Evolutionary conservation across 768 basidiomycete genomes (phyloP).

Genomic region (Lactarius pseudohatsudake): DNA sequence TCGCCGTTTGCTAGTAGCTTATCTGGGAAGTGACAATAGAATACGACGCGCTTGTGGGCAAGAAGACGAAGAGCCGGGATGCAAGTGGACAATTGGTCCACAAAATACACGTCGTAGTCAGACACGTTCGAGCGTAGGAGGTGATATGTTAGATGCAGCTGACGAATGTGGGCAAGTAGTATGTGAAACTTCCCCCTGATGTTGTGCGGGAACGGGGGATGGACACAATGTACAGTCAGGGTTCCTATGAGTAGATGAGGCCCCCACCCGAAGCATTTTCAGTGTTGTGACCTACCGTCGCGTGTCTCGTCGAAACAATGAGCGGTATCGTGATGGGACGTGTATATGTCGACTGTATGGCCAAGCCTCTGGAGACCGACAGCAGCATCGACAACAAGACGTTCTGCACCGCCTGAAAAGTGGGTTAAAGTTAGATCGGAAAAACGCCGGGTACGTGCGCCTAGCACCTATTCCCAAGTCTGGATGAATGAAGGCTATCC

Average conservation of each 20-base stretch:
- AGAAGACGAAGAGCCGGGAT: slow-evolving; percentile 76
- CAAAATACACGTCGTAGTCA: slow-evolving; percentile 82
- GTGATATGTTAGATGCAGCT: slow-evolving; percentile 74
- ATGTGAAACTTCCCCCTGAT: slow-evolving; percentile 83
- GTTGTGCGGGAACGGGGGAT: slow-evolving; percentile 78
- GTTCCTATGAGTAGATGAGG: slow-evolving; percentile 45
- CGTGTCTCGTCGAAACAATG: slow-evolving; percentile 94
- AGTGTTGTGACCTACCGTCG: slow-evolving; percentile 57
- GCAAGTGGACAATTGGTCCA: slow-evolving; percentile 94
- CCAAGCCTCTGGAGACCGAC: slow-evolving; percentile 82
- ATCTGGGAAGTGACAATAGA: slow-evolving; percentile 98
- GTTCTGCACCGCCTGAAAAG: slow-evolving; percentile 84
- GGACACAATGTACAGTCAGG: slow-evolving; percentile 57
- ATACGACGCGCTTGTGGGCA: slow-evolving; percentile 78
- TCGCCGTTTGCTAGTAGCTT: slow-evolving; percentile 80
- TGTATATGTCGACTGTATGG: slow-evolving; percentile 86
- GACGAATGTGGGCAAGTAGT: slow-evolving; percentile 83
- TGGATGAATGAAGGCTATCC: slow-evolving; percentile 87
- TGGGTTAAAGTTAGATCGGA: neutral
- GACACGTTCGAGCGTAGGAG: slow-evolving; percentile 53
- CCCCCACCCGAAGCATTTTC: neutral
- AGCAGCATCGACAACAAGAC: slow-evolving; percentile 93
- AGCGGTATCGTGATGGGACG: slow-evolving; percentile 83
- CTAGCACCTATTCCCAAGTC: slow-evolving; percentile 75
- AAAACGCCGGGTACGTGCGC: neutral